A percentile compares a stretch with the other conserved stretches of the same genome.
Evolutionary conservation across 192 early-diverging fungal genomes (phyloP).

Genomic region (Chytriomyces hyalinus): DNA sequence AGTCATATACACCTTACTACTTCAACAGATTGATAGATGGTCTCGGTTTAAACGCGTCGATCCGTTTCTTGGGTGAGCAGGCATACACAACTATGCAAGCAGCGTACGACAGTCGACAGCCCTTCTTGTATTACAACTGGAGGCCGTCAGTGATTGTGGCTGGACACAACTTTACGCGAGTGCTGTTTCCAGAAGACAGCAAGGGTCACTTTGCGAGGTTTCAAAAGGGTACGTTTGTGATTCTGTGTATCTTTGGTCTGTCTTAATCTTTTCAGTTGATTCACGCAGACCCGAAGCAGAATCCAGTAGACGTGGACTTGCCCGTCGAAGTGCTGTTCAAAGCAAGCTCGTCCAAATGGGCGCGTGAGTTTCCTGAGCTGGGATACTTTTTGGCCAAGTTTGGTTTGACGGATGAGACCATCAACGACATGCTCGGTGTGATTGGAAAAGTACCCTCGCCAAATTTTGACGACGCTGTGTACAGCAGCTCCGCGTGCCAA

Average conservation of each 20-base stretch:
- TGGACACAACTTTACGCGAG: conserved; percentile 2
- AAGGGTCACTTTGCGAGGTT: neutral
- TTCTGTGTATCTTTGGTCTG: neutral
- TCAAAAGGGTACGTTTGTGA: neutral
- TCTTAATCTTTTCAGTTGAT: neutral
- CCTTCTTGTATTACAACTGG: neutral
- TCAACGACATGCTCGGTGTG: neutral
- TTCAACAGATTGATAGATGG: neutral
- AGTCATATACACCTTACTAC: conserved; percentile 1
- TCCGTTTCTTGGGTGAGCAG: neutral
- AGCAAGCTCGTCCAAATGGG: conserved; percentile 2
- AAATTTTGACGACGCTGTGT: neutral
- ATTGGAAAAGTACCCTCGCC: neutral
- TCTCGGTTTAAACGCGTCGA: neutral
- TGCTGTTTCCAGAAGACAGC: conserved; percentile 7
- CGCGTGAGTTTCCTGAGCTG: conserved; percentile 22
- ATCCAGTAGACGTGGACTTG: conserved; percentile 7
- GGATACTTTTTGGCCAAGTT: neutral
- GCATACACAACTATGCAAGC: neutral
- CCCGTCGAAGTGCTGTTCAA: conserved; percentile 17
- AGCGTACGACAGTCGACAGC: neutral
- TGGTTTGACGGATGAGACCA: neutral
- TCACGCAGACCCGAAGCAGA: conserved; percentile 2
- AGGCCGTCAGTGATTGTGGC: neutral
- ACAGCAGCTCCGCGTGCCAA: conserved; percentile 1